phyloP scores from a whole-genome alignment of 805 yeast species.

The Barnettozyma populi region DNA sequence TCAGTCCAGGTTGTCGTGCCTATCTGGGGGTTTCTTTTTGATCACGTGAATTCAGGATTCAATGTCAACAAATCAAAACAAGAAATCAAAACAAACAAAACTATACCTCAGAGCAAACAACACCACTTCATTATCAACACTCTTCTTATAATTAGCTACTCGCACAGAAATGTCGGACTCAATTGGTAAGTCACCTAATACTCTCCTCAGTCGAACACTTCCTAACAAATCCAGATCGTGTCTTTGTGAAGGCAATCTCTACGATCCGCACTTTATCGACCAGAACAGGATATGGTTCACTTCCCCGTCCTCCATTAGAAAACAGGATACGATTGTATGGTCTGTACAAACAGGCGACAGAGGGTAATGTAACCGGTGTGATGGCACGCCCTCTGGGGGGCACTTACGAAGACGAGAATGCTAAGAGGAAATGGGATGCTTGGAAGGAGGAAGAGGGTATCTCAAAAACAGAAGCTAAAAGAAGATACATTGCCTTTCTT shows the following conservation, averaged over 20 bases:
- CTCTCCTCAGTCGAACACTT: background rate
- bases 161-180: conserved; percentile 12
- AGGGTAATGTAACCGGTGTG: conserved; percentile 71
- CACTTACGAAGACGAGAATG: conserved; percentile 58
- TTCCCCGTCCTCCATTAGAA: conserved; percentile 75
- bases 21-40: background rate
- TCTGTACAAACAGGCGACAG: conserved; percentile 79
- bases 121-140: background rate
- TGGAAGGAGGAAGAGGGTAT: conserved; percentile 76
- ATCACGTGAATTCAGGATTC: background rate
- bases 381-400: conserved; percentile 62
- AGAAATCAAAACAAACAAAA: background rate
- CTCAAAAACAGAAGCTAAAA: conserved; percentile 64
- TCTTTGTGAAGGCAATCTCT: conserved; percentile 75
- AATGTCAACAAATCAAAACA: background rate
- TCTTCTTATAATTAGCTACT: background rate
- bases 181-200: conserved; percentile 10
- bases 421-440: conserved; percentile 75
- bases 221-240: conserved; percentile 45
- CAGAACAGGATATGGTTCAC: conserved; percentile 51
- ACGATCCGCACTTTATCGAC: conserved; percentile 71
- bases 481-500: conserved; percentile 59
- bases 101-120: background rate
- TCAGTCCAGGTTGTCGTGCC: too few species aligned
- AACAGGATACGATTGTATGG: conserved; percentile 69